Base-by-base conservation (phyloP, 768 basidiomycete species). In the Leccinum uliginosum region DNA sequence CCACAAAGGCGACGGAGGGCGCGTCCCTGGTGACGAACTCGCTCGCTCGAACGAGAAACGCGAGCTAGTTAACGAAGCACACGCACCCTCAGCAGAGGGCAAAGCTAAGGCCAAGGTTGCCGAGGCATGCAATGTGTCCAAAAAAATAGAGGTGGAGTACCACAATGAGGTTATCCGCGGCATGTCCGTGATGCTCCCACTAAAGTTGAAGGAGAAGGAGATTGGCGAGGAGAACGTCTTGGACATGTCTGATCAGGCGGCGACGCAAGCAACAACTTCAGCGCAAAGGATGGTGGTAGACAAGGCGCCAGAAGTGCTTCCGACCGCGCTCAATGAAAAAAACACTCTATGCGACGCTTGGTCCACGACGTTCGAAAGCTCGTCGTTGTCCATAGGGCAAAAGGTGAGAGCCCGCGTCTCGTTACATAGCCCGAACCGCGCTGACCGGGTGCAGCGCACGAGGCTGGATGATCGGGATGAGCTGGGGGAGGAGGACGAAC, bases 221-320 rank as follows among this genome's bases (percentile, higher is more conserved):
- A 11, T 17, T 21, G 45, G 8, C 11, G 24, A 15, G 45, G 14
- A 7, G 45, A 21, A 23, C 7, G 11, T 24, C 45, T 11, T 21
- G 14, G 3, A 23, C 23, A 32, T 98, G 97, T 40, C 38, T 40
- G n/a, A 40, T 40, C 38, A n/a, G 17, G 17, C 9, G 17, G 9
- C 14, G 10, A 5, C 17, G n/a, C n/a, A 40, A 40, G 9, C n/a
- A 40, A n/a, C n/a, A n/a, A n/a, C 8, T n/a, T n/a, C 38, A 10
- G n/a, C n/a, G 38, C 9, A 40, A n/a, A 40, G 38, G 38, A 40
- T n/a, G n/a, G 4, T 40, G 38, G 38, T n/a, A 8, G 38, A 40
- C 9, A 40, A 40, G 9, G 38, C 38, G n/a, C 38, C n/a, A 15
- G 38, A 40, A n/a, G 38, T 40, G n/a, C n/a, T 40, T 40, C 9